phyloP scores from a whole-genome alignment of 1,284 basidiomycete genomes.

The Ganoderma lingzhi region DNA sequence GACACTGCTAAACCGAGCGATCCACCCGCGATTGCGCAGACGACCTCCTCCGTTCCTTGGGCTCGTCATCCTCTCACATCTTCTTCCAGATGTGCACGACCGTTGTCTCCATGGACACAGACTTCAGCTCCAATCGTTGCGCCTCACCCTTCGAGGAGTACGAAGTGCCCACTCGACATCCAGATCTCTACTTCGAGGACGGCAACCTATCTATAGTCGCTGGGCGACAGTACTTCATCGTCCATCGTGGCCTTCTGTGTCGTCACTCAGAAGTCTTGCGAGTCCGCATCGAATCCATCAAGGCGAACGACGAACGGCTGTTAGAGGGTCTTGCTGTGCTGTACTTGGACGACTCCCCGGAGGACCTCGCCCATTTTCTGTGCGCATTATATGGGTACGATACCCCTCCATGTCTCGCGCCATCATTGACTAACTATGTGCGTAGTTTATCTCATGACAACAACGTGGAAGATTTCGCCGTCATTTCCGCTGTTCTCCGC shows the following conservation, averaged over 20 bases:
- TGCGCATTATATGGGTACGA: slow-evolving; percentile 70
- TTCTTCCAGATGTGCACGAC: slow-evolving; percentile 4
- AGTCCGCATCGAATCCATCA: slow-evolving; percentile 36
- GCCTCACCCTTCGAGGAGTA: slow-evolving; percentile 30
- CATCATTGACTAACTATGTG: neutral
- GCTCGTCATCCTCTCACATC: slow-evolving; percentile 3
- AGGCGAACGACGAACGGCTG: slow-evolving; percentile 22
- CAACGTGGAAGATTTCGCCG: slow-evolving; percentile 55
- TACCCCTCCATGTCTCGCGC: slow-evolving; percentile 41
- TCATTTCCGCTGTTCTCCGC: slow-evolving; percentile 63
- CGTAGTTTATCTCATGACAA: slow-evolving; percentile 43
- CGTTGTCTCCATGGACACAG: slow-evolving; percentile 24
- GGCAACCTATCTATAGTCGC: slow-evolving; percentile 71
- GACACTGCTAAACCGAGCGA: neutral
- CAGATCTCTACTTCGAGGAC: slow-evolving; percentile 69
- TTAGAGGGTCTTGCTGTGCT: slow-evolving; percentile 65
- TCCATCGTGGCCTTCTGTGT: slow-evolving; percentile 70
- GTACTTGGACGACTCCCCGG: slow-evolving; percentile 57
- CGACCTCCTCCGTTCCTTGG: neutral
- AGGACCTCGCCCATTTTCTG: slow-evolving; percentile 62
- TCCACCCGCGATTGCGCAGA: neutral
- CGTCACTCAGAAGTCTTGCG: slow-evolving; percentile 64
- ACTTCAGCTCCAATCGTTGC: slow-evolving; percentile 42
- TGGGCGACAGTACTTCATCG: slow-evolving; percentile 64
- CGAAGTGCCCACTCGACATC: slow-evolving; percentile 49